A percentile compares a stretch with the other conserved stretches of the same genome.
Evolutionary conservation across 352 stramenopile genomes (phyloP).

Genomic region (Pythium aristosporum): DNA sequence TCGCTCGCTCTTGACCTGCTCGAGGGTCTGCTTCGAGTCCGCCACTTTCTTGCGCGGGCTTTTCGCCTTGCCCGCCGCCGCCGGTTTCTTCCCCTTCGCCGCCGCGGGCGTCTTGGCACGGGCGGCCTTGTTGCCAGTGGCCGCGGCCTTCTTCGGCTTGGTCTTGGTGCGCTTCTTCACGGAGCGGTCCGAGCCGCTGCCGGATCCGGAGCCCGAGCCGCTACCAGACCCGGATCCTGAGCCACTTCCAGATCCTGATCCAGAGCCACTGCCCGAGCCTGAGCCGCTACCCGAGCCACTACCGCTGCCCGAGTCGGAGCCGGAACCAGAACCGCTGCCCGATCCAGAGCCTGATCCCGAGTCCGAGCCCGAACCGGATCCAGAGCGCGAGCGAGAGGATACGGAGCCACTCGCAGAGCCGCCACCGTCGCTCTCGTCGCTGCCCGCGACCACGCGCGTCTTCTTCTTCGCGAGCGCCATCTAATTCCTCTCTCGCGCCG

Average conservation of each 20-base stretch:
- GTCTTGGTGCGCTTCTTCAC: constrained; percentile 33
- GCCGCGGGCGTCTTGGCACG: constrained; percentile 35
- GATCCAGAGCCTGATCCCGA: constrained; percentile 33
- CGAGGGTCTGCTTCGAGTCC: constrained; percentile 35
- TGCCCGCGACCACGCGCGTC: constrained; percentile 62
- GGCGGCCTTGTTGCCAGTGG: constrained; percentile 39
- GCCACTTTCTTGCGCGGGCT: constrained; percentile 25
- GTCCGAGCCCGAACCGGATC: constrained; percentile 26
- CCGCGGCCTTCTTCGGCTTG: constrained; percentile 30
- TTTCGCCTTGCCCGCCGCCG: constrained; percentile 20
- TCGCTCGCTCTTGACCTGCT: constrained; percentile 45
- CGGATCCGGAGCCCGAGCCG: constrained; percentile 24
- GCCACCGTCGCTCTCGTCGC: constrained; percentile 63
- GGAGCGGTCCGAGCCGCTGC: constrained; percentile 39
- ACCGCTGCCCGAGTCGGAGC: constrained; percentile 27
- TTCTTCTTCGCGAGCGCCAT: constrained; percentile 40
- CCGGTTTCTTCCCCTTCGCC: constrained; percentile 26
- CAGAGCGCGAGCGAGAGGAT: constrained; percentile 49
- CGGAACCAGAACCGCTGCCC: constrained; percentile 28
- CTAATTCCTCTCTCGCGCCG: background rate
- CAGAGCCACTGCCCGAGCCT: constrained; percentile 30
- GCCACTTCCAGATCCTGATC: constrained; percentile 24
- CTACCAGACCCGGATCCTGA: constrained; percentile 17
- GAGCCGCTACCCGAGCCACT: constrained; percentile 38
- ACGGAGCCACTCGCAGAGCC: constrained; percentile 56